phyloP scores from a whole-genome alignment of 2,329 filamentous ascomycete species.

The Fusarium tricinctum region DNA sequence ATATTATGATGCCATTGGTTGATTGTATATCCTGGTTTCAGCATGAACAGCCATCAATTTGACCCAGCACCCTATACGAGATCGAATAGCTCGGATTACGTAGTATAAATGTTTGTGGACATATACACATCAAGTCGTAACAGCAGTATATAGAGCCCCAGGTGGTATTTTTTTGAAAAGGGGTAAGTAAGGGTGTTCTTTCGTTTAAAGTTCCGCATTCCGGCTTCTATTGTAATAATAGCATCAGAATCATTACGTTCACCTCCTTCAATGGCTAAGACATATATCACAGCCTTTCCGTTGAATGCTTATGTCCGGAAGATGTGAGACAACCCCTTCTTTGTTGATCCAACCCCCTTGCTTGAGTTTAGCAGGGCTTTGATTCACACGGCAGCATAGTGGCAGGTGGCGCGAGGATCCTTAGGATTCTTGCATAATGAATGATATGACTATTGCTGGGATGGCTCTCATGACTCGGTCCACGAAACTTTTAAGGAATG shows the following conservation, averaged over 20 bases:
- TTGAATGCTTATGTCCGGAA: not conserved
- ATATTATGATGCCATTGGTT: not conserved
- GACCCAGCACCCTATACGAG: not conserved
- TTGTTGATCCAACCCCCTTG: not conserved
- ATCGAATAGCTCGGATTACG: not conserved
- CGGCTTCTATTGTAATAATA: not conserved
- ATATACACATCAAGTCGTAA: not conserved
- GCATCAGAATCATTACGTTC: not conserved
- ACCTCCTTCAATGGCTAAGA: not conserved
- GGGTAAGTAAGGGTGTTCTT: not conserved
- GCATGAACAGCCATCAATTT: not conserved
- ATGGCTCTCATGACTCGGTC: no score
- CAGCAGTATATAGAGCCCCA: not conserved
- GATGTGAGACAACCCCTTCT: not conserved
- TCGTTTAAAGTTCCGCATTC: conserved; percentile 5
- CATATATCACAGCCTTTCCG: not conserved
- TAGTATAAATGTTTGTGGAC: not conserved
- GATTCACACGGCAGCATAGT: not conserved
- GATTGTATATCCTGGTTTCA: not conserved
- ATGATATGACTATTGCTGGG: no score
- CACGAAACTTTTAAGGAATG: no score
- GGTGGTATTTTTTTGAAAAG: not conserved
- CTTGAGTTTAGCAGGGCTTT: not conserved
- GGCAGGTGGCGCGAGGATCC: not conserved
- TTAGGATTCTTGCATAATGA: no score